These are phyloP conservation scores for Thyridium curvatum DNA, from an alignment of 2,329 filamentous ascomycete species.

Conservation along the genomic window DNA sequence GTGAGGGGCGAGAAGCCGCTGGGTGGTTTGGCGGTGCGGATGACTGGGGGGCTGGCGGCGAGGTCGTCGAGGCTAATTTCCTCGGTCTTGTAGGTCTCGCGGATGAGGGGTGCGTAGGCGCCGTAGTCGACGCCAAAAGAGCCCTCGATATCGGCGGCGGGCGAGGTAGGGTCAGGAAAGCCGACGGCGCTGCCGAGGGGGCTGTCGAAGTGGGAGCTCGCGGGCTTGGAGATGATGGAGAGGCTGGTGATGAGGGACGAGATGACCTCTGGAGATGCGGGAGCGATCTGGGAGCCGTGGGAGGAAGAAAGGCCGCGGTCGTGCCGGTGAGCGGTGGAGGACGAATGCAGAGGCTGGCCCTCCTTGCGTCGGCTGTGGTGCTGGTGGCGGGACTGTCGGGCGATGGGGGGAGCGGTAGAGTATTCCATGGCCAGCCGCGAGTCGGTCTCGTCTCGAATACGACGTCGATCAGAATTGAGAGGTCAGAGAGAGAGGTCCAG, in stretches of 20 bases:
- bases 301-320: slow-evolving; percentile 8
- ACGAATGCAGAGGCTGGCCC: slow-evolving; percentile 19
- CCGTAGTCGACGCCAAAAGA: slow-evolving; percentile 71
- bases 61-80: slow-evolving; percentile 49
- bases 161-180: slow-evolving; percentile 10
- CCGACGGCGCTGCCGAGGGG: slow-evolving; percentile 32
- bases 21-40: slow-evolving; percentile 76
- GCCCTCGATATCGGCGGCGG: slow-evolving; percentile 26
- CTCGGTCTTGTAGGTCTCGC: slow-evolving; percentile 42
- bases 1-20: slow-evolving; percentile 69
- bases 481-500: too few relatives aligned
- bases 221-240: slow-evolving; percentile 61
- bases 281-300: slow-evolving; percentile 6
- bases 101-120: slow-evolving; percentile 47
- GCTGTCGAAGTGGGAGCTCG: slow-evolving; percentile 63
- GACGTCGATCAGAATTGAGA: too few relatives aligned
- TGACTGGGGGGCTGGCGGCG: slow-evolving; percentile 60
- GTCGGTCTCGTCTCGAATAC: neutral
- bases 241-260: slow-evolving; percentile 64
- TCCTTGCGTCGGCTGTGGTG: slow-evolving; percentile 23
- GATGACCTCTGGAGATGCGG: slow-evolving; percentile 56
- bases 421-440: neutral
- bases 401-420: slow-evolving; percentile 17
- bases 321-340: slow-evolving; percentile 7
- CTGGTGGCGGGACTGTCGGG: slow-evolving; percentile 20